Evolutionary conservation across 768 basidiomycete genomes (phyloP), one percentile per base, ranked within the genome.

Genomic region (Serendipita indica): DNA sequence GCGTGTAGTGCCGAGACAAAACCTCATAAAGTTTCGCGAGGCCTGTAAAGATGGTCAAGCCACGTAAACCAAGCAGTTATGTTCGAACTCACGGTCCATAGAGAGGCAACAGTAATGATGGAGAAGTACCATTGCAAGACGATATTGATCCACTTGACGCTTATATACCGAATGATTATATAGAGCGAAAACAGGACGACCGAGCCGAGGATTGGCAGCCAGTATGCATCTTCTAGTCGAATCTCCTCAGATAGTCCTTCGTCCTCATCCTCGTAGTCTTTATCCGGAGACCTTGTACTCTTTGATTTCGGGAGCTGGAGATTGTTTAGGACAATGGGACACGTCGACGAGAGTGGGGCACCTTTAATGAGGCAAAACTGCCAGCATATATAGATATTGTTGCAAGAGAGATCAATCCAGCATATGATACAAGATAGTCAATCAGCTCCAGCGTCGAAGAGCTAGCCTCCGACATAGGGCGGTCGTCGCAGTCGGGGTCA

Each of bases 121-220:
- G 83, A 76, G 62, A 86, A 86, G 64, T 86, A 89, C 80, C 78
- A 3, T 77, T 63, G 58, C 58, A 65, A 18, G 22, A 33, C 33
- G 41, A 22, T 34, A 25, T 41, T 59, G 39, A 33, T 59, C 37
- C 14, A 43, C 13, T 54, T 41, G 20, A 63, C 80, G 32, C 89
- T 88, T 57, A 86, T 70, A 67, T 83, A 89, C 65, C 80, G 84
- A 59, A 94, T 75, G 27, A 86, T 68, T 58, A 77, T 61, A 65
- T 85, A 92, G 61, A 91, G 67, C 3, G 82, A 79, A 62, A 87
- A 72, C 30, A 94, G 73, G 32, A 76, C 77, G 3, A 73, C 74
- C 0, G 87, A 89, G 3, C 86, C 89, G 60, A 70, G 49, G 1
- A 71, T 59, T 12, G 72, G 71, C 57, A 72, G 70, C 46, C 67